Conservation (phyloP, 768 basidiomycete species). For the Suillus occidentalis region DNA sequence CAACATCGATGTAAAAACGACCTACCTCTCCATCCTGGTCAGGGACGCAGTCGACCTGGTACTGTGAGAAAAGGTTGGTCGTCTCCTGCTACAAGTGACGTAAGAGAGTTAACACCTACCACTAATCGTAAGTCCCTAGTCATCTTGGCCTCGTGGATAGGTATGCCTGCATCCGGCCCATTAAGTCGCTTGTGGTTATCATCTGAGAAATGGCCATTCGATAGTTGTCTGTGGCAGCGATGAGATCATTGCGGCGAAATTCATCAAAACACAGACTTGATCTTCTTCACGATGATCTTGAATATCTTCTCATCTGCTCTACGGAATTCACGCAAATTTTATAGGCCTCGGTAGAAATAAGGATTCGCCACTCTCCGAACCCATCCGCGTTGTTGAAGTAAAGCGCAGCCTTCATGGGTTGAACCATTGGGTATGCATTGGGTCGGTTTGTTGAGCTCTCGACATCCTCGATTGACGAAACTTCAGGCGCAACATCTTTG, state of each 20-base stretch:
- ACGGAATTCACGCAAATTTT: constrained; percentile 48
- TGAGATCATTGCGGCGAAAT: neutral
- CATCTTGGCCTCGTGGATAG: constrained; percentile 72
- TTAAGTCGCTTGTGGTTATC: constrained; percentile 66
- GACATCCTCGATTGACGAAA: neutral
- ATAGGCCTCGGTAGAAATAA: constrained; percentile 53
- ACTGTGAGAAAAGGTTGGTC: constrained; percentile 30
- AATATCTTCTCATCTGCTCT: constrained; percentile 48
- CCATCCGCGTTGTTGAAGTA: constrained; percentile 59
- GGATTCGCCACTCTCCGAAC: constrained; percentile 65
- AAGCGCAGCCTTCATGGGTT: constrained; percentile 59
- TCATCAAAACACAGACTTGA: constrained; percentile 44
- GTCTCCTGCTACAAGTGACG: neutral
- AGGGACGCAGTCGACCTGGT: constrained; percentile 48
- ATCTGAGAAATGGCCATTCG: constrained; percentile 65
- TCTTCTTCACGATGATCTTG: constrained; percentile 62
- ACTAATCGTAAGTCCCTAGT: constrained; percentile 50
- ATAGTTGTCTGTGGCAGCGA: constrained; percentile 52
- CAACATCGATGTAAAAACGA: neutral
- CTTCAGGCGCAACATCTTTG: neutral
- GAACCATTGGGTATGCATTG: constrained; percentile 45
- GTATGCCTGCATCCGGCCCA: constrained; percentile 43
- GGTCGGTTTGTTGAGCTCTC: constrained; percentile 5
- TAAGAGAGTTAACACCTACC: constrained; percentile 31
- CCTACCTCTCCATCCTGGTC: constrained; percentile 36